Evolutionary conservation across 176 grass and related monocot species (phyloP).

Genomic region (Musa acuminata): DNA sequence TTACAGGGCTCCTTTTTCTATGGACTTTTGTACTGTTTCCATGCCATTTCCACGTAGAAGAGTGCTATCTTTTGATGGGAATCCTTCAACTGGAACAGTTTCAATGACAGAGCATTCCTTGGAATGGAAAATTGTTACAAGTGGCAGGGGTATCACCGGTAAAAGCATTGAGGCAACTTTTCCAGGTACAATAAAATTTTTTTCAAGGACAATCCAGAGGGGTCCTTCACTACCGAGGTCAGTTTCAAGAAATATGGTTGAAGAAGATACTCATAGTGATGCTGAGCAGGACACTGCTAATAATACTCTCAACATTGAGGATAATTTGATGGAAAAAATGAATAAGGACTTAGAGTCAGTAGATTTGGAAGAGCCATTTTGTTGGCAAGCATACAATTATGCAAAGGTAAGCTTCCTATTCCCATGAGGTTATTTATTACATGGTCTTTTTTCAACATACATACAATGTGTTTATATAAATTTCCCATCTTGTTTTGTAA

Average conservation of each 20-base stretch:
- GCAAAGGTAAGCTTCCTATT: conserved; percentile 55
- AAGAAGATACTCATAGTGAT: conserved; percentile 59
- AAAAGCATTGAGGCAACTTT: conserved; percentile 87
- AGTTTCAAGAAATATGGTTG: conserved; percentile 29
- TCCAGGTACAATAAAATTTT: conserved; percentile 75
- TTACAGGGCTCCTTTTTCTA: conserved; percentile 69
- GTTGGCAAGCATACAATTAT: conserved; percentile 96
- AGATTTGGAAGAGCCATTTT: conserved; percentile 89
- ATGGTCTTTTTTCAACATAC: too few relatives aligned
- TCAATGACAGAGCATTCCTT: conserved; percentile 75
- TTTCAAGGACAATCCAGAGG: conserved; percentile 45
- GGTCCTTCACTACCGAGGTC: conserved; percentile 40
- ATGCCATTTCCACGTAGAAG: conserved; percentile 93
- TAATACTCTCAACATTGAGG: conserved; percentile 68
- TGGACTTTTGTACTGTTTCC: conserved; percentile 88
- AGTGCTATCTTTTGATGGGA: conserved; percentile 78
- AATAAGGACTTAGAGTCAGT: conserved; percentile 77
- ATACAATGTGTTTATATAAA: too few relatives aligned
- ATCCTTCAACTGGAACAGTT: conserved; percentile 77
- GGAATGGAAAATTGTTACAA: conserved; percentile 93
- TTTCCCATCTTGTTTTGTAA: too few relatives aligned
- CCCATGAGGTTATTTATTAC: neutral
- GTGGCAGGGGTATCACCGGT: conserved; percentile 57
- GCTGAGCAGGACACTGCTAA: conserved; percentile 48
- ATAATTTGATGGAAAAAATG: conserved; percentile 83